Conservation (phyloP, 1,284 basidiomycete species). For the Anthracocystis panici-leucophaei region DNA sequence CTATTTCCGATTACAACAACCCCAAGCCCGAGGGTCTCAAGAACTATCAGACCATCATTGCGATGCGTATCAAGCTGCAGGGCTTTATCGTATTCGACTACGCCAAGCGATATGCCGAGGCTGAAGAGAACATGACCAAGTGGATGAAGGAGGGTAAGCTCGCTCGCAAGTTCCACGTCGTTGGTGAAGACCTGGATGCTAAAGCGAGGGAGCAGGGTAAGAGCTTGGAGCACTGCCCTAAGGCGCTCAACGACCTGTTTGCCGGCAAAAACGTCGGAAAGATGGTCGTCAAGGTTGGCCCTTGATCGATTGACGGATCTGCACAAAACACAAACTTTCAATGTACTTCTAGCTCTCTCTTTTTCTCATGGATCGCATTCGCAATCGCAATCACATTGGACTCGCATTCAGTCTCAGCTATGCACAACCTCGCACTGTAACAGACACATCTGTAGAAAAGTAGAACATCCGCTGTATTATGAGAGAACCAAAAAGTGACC, state of each 20-base stretch:
- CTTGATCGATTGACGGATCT: not conserved
- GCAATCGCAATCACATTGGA: slow-evolving; percentile 2
- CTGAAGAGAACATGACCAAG: slow-evolving; percentile 72
- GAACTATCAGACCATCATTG: slow-evolving; percentile 75
- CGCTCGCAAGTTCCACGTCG: slow-evolving; percentile 75
- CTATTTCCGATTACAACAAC: slow-evolving; percentile 74
- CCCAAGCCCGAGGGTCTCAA: slow-evolving; percentile 68
- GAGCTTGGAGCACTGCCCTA: slow-evolving; percentile 40
- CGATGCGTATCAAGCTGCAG: slow-evolving; percentile 80
- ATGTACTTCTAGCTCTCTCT: not conserved
- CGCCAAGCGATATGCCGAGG: slow-evolving; percentile 38
- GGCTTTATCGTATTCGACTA: slow-evolving; percentile 75
- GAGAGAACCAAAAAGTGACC: not conserved
- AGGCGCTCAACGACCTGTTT: slow-evolving; percentile 55
- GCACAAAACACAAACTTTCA: not conserved
- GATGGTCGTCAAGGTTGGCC: slow-evolving; percentile 54
- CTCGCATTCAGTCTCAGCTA: not conserved
- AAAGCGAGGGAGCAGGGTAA: slow-evolving; percentile 22
- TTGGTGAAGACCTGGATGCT: slow-evolving; percentile 42
- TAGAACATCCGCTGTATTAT: too few relatives aligned
- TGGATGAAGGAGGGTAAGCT: slow-evolving; percentile 78
- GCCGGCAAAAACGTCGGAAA: slow-evolving; percentile 58
- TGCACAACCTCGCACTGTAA: too few relatives aligned
- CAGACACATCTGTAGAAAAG: too few relatives aligned
- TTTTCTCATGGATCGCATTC: slow-evolving; percentile 1